Conservation (phyloP, 2,329 filamentous ascomycete genomes). For the Pseudogymnoascus sp. region DNA sequence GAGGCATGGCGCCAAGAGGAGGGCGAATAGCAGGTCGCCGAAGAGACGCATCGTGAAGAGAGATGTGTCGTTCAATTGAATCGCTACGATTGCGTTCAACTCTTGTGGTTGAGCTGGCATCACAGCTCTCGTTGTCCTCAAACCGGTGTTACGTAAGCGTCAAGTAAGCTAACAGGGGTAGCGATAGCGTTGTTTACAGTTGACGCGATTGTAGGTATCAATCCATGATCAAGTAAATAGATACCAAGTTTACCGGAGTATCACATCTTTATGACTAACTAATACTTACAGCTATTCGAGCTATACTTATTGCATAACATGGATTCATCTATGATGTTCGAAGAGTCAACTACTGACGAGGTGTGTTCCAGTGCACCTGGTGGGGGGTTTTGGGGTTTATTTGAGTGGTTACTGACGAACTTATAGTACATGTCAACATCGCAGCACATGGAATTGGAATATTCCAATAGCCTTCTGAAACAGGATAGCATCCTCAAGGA, state of each 20-base stretch:
- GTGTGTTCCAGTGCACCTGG: background rate
- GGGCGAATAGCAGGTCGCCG: conserved; percentile 51
- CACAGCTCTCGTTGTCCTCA: conserved; percentile 7
- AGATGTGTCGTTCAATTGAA: conserved; percentile 10
- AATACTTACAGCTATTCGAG: conserved; percentile 3
- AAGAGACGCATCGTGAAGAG: conserved; percentile 58
- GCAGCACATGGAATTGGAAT: conserved; percentile 55
- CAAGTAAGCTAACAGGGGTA: background rate
- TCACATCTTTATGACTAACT: conserved; percentile 4
- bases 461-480: conserved; percentile 55
- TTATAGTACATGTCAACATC: conserved; percentile 24
- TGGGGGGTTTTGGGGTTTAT: background rate
- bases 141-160: background rate
- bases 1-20: conserved; percentile 51
- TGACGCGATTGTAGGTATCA: conserved; percentile 8
- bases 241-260: conserved; percentile 5
- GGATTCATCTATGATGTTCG: conserved; percentile 4
- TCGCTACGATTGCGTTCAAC: background rate
- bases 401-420: background rate
- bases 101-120: conserved; percentile 4
- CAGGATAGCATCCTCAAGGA: conserved; percentile 63
- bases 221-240: conserved; percentile 8
- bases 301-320: conserved; percentile 6
- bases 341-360: background rate
- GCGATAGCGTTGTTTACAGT: conserved; percentile 1